Percentiles rank a stretch among this genome's conserved stretches.
These are phyloP conservation scores for Salinomyces thailandicus DNA, from an alignment of 2,329 filamentous ascomycete species.

Conservation along the genomic window DNA sequence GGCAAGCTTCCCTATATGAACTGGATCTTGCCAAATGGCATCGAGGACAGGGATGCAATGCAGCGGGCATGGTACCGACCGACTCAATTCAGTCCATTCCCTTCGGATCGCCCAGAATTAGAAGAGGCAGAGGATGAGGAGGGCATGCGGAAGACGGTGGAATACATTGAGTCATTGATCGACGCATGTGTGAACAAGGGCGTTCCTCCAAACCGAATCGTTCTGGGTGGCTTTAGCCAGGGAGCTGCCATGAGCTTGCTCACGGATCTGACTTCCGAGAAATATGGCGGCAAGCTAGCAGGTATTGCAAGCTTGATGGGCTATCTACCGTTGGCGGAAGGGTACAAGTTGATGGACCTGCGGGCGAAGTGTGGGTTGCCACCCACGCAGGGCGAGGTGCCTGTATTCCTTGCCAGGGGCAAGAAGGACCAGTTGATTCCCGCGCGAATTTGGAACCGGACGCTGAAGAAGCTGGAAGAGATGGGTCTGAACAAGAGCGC, in stretches of 20 bases:
- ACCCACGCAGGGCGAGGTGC: slow-evolving; percentile 27
- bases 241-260: slow-evolving; percentile 38
- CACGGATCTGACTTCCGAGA: slow-evolving; percentile 30
- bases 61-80: slow-evolving; percentile 34
- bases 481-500: slow-evolving; percentile 30
- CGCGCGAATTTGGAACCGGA: slow-evolving; percentile 33
- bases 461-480: slow-evolving; percentile 30
- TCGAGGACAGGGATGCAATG: slow-evolving; percentile 36
- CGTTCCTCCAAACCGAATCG: slow-evolving; percentile 32
- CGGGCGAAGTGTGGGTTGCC: slow-evolving; percentile 29
- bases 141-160: slow-evolving; percentile 31
- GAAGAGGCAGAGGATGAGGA: slow-evolving; percentile 39
- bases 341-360: slow-evolving; percentile 26
- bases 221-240: slow-evolving; percentile 40
- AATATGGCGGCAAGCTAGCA: slow-evolving; percentile 32
- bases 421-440: slow-evolving; percentile 40
- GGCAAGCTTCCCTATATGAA: slow-evolving; percentile 39
- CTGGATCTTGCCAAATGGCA: slow-evolving; percentile 43
- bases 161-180: slow-evolving; percentile 34
- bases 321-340: slow-evolving; percentile 33
- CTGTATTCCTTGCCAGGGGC: slow-evolving; percentile 39
- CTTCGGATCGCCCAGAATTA: slow-evolving; percentile 32
- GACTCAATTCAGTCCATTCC: slow-evolving; percentile 11
- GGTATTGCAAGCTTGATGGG: slow-evolving; percentile 37
- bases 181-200: slow-evolving; percentile 33